Evolutionary conservation across 2,329 filamentous ascomycete genomes (phyloP).

Genomic region (Penicillium sp.): DNA sequence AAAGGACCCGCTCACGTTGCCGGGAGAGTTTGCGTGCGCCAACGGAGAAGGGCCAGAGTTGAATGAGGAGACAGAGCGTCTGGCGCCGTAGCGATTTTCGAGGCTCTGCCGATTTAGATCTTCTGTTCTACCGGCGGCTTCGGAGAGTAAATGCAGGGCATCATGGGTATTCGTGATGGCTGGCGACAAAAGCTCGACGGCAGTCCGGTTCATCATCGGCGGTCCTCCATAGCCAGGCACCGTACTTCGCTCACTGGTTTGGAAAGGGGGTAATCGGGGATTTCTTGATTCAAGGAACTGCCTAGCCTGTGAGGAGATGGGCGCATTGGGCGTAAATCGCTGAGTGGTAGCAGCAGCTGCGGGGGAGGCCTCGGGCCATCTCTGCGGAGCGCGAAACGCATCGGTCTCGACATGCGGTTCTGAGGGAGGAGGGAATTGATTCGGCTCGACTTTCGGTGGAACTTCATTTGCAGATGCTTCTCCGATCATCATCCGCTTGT

Average conservation of each 20-base stretch:
- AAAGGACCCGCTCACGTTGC: slow-evolving; percentile 44
- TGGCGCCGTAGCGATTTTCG: slow-evolving; percentile 52
- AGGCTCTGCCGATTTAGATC: slow-evolving; percentile 57
- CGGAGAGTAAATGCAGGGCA: slow-evolving; percentile 87
- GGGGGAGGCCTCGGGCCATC: slow-evolving; percentile 41
- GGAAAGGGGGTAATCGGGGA: slow-evolving; percentile 36
- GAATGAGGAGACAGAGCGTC: slow-evolving; percentile 49
- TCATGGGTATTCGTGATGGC: slow-evolving; percentile 92
- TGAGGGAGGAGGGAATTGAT: slow-evolving; percentile 36
- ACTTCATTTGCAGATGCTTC: slow-evolving; percentile 47
- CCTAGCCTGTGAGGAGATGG: slow-evolving; percentile 31
- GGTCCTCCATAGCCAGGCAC: slow-evolving; percentile 53
- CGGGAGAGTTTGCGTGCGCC: slow-evolving; percentile 43
- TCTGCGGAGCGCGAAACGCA: slow-evolving; percentile 31
- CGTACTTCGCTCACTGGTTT: slow-evolving; percentile 32
- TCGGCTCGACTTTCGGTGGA: slow-evolving; percentile 27
- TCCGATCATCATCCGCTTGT: slow-evolving; percentile 59
- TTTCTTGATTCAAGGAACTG: slow-evolving; percentile 39
- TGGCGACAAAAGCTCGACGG: slow-evolving; percentile 63
- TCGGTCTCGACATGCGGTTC: slow-evolving; percentile 38
- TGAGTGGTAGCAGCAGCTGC: slow-evolving; percentile 31
- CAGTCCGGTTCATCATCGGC: slow-evolving; percentile 65
- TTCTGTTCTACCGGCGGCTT: slow-evolving; percentile 69
- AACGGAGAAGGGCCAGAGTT: slow-evolving; percentile 46
- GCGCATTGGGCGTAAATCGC: slow-evolving; percentile 37